Percentiles rank a stretch among this genome's conserved stretches.
Evolutionary conservation across 164 flowering plant genomes (phyloP).

Genomic region (Aristolochia fimbriata): DNA sequence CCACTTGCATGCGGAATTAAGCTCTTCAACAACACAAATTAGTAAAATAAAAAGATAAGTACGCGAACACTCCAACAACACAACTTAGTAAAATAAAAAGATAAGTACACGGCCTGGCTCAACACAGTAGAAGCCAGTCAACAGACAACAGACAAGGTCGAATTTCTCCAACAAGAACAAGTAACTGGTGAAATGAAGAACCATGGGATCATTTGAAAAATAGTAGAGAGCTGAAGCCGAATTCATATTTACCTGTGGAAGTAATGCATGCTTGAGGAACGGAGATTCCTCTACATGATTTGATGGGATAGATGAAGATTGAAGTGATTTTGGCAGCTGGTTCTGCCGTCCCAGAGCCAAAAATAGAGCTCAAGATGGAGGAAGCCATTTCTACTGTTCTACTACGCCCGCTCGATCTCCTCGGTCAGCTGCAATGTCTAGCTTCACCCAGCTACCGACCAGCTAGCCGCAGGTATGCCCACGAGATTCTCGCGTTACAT

Average conservation of each 20-base stretch:
- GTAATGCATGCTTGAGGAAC: constrained; percentile 62
- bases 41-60: no score
- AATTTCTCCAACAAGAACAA: not conserved
- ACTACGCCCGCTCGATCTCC: no score
- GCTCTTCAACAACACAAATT: no score
- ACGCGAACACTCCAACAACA: no score
- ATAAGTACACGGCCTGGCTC: no score
- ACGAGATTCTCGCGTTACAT: not conserved
- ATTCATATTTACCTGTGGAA: constrained; percentile 38
- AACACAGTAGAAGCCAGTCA: no score
- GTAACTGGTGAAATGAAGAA: not conserved
- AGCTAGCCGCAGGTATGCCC: not conserved
- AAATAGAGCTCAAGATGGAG: constrained; percentile 10
- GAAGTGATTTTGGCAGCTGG: constrained; percentile 38
- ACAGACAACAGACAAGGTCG: not conserved
- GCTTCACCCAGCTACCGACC: not conserved
- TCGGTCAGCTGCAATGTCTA: not conserved
- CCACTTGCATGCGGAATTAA: no score
- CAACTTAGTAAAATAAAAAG: no score
- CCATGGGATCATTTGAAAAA: not conserved
- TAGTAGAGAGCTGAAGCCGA: not conserved
- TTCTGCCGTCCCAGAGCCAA: constrained; percentile 9
- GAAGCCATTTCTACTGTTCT: constrained; percentile 8
- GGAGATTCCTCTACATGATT: constrained; percentile 85
- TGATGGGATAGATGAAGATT: constrained; percentile 74